Evolutionary conservation across 257 asterid species (phyloP).

Genomic region (Cynanchum wilfordii): DNA sequence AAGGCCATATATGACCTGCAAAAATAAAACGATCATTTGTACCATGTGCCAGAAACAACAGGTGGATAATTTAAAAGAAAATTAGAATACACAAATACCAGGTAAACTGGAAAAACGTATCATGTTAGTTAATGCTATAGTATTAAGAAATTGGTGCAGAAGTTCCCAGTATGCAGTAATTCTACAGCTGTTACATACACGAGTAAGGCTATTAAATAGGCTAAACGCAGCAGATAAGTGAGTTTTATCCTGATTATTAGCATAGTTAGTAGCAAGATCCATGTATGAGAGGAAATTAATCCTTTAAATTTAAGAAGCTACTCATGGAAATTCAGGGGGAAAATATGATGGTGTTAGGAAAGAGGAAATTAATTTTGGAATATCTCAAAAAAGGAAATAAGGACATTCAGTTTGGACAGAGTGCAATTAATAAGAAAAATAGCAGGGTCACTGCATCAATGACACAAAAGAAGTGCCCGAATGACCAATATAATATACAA

Average conservation of each 20-base stretch:
- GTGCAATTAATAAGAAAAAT: not conserved
- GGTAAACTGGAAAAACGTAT: not conserved
- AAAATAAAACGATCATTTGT: constrained; percentile 12
- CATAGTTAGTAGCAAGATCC: too few relatives aligned
- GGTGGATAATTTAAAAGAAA: not conserved
- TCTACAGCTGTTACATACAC: not conserved
- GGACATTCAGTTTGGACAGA: not conserved
- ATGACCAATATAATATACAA: not conserved
- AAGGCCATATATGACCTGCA: constrained; percentile 87
- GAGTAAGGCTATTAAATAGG: not conserved
- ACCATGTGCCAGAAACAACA: constrained; percentile 10
- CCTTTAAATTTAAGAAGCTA: too few relatives aligned
- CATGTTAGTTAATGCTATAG: not conserved
- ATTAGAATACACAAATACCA: not conserved
- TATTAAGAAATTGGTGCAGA: not conserved
- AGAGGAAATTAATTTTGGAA: not conserved
- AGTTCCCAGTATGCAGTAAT: not conserved
- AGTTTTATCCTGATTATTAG: too few relatives aligned
- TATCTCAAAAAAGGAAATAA: not conserved
- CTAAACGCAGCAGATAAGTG: not conserved
- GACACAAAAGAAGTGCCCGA: not conserved
- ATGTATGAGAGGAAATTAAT: too few relatives aligned
- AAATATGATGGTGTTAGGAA: too few relatives aligned
- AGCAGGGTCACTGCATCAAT: not conserved
- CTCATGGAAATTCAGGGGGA: not conserved